Percentiles rank a stretch among this genome's conserved stretches.
Evolutionary conservation across 2,329 filamentous ascomycete species (phyloP).

Genomic region (Arthrobotrys sinensis): DNA sequence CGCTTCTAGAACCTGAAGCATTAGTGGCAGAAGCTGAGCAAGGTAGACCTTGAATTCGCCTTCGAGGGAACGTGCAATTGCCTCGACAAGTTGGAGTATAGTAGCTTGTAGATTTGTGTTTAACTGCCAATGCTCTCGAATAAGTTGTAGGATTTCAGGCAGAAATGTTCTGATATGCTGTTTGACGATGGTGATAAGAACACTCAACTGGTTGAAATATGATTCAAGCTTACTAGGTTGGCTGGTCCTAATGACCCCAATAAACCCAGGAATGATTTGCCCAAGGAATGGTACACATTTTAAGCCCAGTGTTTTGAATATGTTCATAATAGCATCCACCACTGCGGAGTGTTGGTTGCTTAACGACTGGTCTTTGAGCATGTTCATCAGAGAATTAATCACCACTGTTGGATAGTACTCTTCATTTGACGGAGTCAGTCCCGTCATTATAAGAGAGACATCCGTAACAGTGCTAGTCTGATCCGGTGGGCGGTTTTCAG

Average conservation of each 20-base stretch:
- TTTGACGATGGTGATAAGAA: constrained; percentile 92
- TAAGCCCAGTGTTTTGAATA: constrained; percentile 94
- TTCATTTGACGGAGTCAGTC: constrained; percentile 94
- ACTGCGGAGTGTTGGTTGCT: constrained; percentile 92
- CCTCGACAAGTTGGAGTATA: constrained; percentile 91
- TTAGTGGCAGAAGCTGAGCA: constrained; percentile 87
- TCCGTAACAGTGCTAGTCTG: constrained; percentile 84
- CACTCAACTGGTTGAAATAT: constrained; percentile 96
- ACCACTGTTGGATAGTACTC: constrained; percentile 99
- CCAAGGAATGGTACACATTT: constrained; percentile 96
- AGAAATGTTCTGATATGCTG: constrained; percentile 96
- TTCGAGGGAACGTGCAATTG: constrained; percentile 91
- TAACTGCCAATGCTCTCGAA: constrained; percentile 91
- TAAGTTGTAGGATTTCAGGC: constrained; percentile 85
- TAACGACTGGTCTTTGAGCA: constrained; percentile 90
- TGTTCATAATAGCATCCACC: constrained; percentile 98
- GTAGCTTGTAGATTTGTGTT: constrained; percentile 87
- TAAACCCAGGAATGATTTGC: constrained; percentile 93
- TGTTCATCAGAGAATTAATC: constrained; percentile 92
- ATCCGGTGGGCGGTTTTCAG: constrained; percentile 81
- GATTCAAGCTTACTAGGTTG: constrained; percentile 85
- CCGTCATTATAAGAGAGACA: constrained; percentile 97
- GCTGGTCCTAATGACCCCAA: constrained; percentile 87
- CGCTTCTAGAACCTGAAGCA: constrained; percentile 93
- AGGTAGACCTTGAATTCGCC: constrained; percentile 98